Conservation (phyloP, 495 filamentous ascomycete genomes). For the Pyrenula massariospora region DNA sequence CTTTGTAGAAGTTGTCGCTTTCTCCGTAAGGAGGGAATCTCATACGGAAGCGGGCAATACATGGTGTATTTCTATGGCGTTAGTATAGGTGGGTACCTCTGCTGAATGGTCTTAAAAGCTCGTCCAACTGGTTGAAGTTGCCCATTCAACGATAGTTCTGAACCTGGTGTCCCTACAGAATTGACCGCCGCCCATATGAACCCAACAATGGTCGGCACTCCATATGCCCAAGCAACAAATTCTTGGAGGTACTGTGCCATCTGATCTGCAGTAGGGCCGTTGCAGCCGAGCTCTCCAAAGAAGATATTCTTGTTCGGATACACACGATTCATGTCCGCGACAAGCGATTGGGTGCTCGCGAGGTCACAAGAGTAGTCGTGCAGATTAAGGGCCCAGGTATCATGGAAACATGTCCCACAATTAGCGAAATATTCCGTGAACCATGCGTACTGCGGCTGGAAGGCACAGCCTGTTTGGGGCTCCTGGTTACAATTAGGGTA, state of each 20-base stretch:
- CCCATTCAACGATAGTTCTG: neutral
- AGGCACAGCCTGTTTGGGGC: neutral
- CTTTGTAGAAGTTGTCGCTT: too few relatives aligned
- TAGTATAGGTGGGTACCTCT: neutral
- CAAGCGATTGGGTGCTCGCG: neutral
- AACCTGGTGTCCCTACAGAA: neutral
- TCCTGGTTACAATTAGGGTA: neutral
- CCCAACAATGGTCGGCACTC: neutral
- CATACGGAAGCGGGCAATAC: too few relatives aligned
- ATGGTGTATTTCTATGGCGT: neutral
- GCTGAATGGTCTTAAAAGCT: neutral
- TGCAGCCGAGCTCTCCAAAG: neutral
- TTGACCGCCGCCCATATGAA: neutral
- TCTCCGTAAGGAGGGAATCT: too few relatives aligned
- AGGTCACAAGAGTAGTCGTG: neutral
- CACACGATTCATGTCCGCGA: neutral
- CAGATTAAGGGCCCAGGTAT: neutral
- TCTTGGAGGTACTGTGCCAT: neutral
- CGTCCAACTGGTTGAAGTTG: neutral
- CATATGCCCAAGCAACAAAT: neutral
- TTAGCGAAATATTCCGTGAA: neutral
- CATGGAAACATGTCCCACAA: neutral
- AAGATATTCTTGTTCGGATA: neutral
- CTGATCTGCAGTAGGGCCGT: neutral
- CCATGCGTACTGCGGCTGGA: neutral